Percentiles rank a stretch among this genome's conserved stretches.
These are phyloP conservation scores for Otatea glauca DNA, from an alignment of 176 grass and related monocot species.

Conservation along the genomic window DNA sequence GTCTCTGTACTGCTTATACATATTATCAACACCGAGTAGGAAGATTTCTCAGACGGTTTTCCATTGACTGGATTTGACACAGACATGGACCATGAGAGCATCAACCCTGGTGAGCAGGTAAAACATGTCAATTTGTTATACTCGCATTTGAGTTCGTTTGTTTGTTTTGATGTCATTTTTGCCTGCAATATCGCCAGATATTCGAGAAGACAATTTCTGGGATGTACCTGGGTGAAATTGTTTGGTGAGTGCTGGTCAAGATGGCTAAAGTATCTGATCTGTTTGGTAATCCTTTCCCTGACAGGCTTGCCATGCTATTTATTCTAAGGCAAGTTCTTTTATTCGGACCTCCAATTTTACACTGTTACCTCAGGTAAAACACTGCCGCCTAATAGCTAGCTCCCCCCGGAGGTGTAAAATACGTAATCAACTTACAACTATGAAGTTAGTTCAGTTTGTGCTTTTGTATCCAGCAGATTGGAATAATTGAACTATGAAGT, in stretches of 20 bases:
- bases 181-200: slow-evolving; percentile 42
- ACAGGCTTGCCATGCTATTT: slow-evolving; percentile 57
- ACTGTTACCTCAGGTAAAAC: too few relatives aligned
- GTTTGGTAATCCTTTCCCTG: slow-evolving; percentile 52
- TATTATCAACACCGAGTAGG: slow-evolving; percentile 79
- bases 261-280: slow-evolving; percentile 53
- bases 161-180: neutral
- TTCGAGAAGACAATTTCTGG: slow-evolving; percentile 82
- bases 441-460: too few relatives aligned
- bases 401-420: too few relatives aligned
- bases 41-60: slow-evolving; percentile 53
- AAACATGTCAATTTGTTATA: neutral
- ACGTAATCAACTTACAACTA: too few relatives aligned
- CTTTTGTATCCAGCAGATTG: too few relatives aligned
- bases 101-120: slow-evolving; percentile 72
- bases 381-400: too few relatives aligned
- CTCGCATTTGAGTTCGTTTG: neutral
- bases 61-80: slow-evolving; percentile 65
- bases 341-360: neutral
- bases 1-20: neutral
- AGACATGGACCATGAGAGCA: slow-evolving; percentile 55
- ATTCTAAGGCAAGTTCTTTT: slow-evolving; percentile 49
- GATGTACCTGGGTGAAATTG: slow-evolving; percentile 77
- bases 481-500: too few relatives aligned
- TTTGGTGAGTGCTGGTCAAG: slow-evolving; percentile 55